Evolutionary conservation across 176 grass and related monocot genomes (phyloP), one percentile per base, ranked within the genome.

Genomic region (Neostapfia colusana): DNA sequence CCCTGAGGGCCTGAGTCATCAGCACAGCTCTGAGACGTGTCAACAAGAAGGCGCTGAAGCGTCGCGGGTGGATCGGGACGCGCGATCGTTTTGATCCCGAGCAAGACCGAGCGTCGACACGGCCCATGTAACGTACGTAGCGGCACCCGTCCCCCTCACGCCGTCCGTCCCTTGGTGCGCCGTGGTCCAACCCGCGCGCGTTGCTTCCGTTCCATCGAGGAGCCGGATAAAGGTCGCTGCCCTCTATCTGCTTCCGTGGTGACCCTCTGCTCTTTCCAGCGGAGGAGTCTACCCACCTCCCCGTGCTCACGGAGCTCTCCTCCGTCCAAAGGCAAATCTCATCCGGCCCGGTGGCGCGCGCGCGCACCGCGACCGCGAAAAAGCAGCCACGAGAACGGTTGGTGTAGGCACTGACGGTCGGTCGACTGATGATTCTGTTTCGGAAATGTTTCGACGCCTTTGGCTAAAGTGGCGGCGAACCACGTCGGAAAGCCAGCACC

Each of bases 381-480:
- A 68, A 48, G 42, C 42, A 18, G 42, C 6, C 44, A 24, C 5
- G 67, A 46, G 43, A 50, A 11, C 44, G 25, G 28, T 48, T 21
- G 43, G 67, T 68, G 5, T 21, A 1, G 1, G 11, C 6, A 16
- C 4, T 9, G 5, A 16, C 10, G 9, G 6, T 16, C 10, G 38
- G n/a, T n/a, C n/a, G n/a, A n/a, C n/a, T n/a, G n/a, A n/a, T 44
- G 70, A 39, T 44, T 41, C 48, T 31, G 59, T 67, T 58, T 46
- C 6, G 48, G 20, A 34, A 18, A 28, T 21, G 67, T 31, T 18
- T 18, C 18, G 79, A 45, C 16, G 63, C 26, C 45, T 74, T 70
- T 57, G 61, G 61, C 6, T 75, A 27, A 57, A 46, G 53, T 3
- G 23, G 53, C 27, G 56, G 81, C 72, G 16, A 83, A 83, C 24